A percentile compares a stretch with the other conserved stretches of the same genome.
Evolutionary conservation across 441 rosid species (phyloP).

Genomic region (Erodium trifolium): DNA sequence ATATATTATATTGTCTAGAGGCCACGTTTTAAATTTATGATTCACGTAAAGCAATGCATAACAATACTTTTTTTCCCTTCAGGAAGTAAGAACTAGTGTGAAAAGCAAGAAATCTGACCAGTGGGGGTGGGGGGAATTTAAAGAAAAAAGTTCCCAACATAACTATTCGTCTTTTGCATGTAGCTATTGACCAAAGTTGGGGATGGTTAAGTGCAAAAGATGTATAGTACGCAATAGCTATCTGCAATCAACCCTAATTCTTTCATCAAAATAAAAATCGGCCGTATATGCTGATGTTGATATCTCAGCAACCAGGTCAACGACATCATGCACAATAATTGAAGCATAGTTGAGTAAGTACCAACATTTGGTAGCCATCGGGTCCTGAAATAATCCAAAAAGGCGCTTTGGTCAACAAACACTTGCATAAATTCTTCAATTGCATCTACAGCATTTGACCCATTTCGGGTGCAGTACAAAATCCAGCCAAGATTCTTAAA

Average conservation of each 20-base stretch:
- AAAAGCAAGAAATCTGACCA: neutral
- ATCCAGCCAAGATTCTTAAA: conserved; percentile 42
- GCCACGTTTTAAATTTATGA: neutral
- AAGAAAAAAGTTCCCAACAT: neutral
- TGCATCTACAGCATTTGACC: conserved; percentile 28
- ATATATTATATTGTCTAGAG: neutral
- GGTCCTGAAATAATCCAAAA: conserved; percentile 43
- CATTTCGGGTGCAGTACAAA: conserved; percentile 36
- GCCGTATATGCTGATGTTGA: neutral
- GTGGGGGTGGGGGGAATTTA: neutral
- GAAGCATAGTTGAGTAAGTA: conserved; percentile 22
- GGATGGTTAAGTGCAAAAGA: too few species aligned
- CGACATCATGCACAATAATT: neutral
- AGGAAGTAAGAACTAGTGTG: too few species aligned
- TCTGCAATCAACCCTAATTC: neutral
- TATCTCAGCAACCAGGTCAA: neutral
- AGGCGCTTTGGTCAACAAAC: conserved; percentile 41
- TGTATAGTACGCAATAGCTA: too few species aligned
- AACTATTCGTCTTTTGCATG: too few species aligned
- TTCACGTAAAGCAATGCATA: too few species aligned
- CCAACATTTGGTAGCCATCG: conserved; percentile 42
- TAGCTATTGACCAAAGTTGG: too few species aligned
- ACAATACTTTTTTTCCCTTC: too few species aligned
- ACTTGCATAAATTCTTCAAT: conserved; percentile 45
- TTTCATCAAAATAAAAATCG: neutral